phyloP scores from a whole-genome alignment of 2,329 filamentous ascomycete species.

The Metarhizium sp. region DNA sequence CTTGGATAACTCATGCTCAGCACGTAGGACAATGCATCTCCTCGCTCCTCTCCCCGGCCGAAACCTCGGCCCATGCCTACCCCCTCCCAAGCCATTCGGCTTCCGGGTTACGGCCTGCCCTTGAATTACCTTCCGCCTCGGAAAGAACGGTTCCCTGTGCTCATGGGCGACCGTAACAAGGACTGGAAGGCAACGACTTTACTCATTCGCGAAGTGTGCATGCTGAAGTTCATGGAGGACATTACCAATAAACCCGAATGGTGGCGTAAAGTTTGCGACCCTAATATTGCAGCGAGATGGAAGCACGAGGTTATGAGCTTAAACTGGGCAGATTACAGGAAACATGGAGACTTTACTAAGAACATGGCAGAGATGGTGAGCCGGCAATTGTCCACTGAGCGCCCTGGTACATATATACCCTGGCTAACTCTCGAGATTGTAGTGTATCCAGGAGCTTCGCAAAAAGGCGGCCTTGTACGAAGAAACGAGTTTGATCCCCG shows the following conservation, averaged over 20 bases:
- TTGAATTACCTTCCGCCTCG: conserved; percentile 5
- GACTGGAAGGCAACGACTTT: conserved; percentile 18
- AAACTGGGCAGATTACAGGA: conserved; percentile 17
- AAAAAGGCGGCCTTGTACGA: conserved; percentile 23
- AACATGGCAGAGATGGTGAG: conserved; percentile 21
- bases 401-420: too few species aligned
- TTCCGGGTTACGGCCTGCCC: conserved; percentile 19
- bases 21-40: too few species aligned
- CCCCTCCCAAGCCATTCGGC: not conserved
- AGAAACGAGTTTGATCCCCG: conserved; percentile 20
- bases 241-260: conserved; percentile 25
- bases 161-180: conserved; percentile 6
- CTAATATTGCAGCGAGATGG: conserved; percentile 18
- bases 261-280: conserved; percentile 22
- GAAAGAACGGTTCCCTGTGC: conserved; percentile 11
- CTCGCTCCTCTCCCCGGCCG: too few species aligned
- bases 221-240: conserved; percentile 22
- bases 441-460: conserved; percentile 20
- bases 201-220: conserved; percentile 21
- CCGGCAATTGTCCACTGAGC: not conserved
- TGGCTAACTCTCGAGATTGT: too few species aligned
- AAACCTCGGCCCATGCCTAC: too few species aligned
- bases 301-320: conserved; percentile 18
- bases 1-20: too few species aligned
- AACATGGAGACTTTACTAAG: conserved; percentile 17